Evolutionary conservation across 2,329 filamentous ascomycete genomes (phyloP).

Genomic region (Diplocarpon rosae): DNA sequence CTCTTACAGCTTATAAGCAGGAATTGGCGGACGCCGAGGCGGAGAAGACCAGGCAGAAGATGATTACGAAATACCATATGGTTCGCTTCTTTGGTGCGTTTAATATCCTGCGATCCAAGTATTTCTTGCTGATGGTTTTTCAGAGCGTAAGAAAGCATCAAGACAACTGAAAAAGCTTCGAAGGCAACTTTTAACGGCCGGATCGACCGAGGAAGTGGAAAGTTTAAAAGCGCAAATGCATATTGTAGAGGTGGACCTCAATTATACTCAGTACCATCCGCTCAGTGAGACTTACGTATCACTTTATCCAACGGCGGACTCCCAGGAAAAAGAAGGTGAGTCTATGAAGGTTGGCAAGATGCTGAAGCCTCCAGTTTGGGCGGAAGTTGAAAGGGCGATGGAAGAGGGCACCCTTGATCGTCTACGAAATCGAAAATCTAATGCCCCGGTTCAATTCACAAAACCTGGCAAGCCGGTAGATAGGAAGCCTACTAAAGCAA

Average conservation of each 20-base stretch:
- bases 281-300: conserved; percentile 60
- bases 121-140: conserved; percentile 7
- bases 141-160: conserved; percentile 63
- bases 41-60: conserved; percentile 52
- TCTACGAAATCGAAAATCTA: conserved; percentile 20
- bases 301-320: conserved; percentile 41
- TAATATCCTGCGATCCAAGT: neutral
- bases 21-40: conserved; percentile 49
- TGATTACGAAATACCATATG: conserved; percentile 75
- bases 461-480: conserved; percentile 1
- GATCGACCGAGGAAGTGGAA: conserved; percentile 40
- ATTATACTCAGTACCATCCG: conserved; percentile 65
- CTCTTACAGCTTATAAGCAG: conserved; percentile 53
- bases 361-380: conserved; percentile 50
- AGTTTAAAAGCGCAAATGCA: conserved; percentile 48
- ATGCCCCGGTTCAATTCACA: neutral
- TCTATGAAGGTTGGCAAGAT: conserved; percentile 11
- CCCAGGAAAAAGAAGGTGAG: conserved; percentile 23
- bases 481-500: conserved; percentile 13
- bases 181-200: conserved; percentile 42
- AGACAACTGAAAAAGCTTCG: conserved; percentile 54
- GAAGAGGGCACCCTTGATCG: conserved; percentile 34
- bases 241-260: conserved; percentile 59
- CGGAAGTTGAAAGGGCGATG: conserved; percentile 53
- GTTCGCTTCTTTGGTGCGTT: conserved; percentile 66